Conservation (phyloP, 73 alveolate species). For the Paramecium sonneborni region DNA sequence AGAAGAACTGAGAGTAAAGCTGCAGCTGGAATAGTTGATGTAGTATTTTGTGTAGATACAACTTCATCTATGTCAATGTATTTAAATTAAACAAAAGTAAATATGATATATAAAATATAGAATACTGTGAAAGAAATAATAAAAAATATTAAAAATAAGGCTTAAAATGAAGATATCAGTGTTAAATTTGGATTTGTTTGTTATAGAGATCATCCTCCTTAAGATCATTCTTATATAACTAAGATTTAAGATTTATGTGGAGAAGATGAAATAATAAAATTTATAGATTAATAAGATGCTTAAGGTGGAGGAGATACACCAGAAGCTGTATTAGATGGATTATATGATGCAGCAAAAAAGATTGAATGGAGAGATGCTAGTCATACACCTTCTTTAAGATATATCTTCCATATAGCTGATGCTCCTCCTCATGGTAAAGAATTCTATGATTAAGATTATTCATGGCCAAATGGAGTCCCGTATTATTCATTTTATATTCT, state of each 20-base stretch:
- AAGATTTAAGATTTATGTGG: constrained; percentile 75
- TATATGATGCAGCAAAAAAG: constrained; percentile 80
- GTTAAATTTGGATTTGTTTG: constrained; percentile 86
- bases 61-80: constrained; percentile 85
- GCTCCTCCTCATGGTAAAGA: constrained; percentile 91
- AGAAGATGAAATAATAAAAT: constrained; percentile 73
- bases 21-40: constrained; percentile 75
- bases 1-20: constrained; percentile 50
- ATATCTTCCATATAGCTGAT: constrained; percentile 89
- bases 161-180: constrained; percentile 73
- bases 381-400: constrained; percentile 75
- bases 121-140: constrained; percentile 71
- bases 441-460: not conserved
- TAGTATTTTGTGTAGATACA: constrained; percentile 88
- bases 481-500: not conserved
- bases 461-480: constrained; percentile 52
- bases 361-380: constrained; percentile 87
- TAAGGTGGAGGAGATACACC: constrained; percentile 90
- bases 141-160: constrained; percentile 72
- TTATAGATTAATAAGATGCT: constrained; percentile 67
- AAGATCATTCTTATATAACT: constrained; percentile 81
- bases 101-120: not conserved
- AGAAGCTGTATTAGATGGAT: constrained; percentile 93
- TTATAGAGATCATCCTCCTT: constrained; percentile 92
- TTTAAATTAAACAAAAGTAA: constrained; percentile 78